phyloP scores from a whole-genome alignment of 768 basidiomycete species.

The Kwoniella newhampshirensis region DNA sequence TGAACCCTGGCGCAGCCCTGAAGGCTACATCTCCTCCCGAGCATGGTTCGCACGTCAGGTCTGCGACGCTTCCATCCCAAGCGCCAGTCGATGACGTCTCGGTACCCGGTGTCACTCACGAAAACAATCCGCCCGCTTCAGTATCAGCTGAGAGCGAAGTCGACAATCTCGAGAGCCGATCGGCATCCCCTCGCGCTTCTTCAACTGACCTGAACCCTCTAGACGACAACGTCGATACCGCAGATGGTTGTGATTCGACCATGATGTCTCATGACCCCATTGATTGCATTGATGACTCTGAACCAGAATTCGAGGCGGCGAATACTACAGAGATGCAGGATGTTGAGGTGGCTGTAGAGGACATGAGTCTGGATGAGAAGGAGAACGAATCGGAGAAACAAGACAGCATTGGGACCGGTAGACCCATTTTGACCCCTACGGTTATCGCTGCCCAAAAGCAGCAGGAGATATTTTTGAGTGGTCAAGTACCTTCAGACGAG shows the following conservation, averaged over 20 bases:
- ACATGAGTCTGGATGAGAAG: slow-evolving; percentile 2
- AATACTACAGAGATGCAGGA: neutral
- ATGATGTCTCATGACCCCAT: slow-evolving; percentile 13
- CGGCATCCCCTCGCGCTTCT: too few species aligned
- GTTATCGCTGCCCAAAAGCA: slow-evolving; percentile 2
- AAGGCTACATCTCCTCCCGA: too few species aligned
- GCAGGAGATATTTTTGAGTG: neutral
- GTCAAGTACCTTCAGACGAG: too few species aligned
- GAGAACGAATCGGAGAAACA: slow-evolving; percentile 7
- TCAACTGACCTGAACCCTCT: neutral
- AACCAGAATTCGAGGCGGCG: neutral
- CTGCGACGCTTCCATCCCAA: too few species aligned
- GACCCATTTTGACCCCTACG: slow-evolving; percentile 10
- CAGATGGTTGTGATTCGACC: neutral
- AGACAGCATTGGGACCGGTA: neutral
- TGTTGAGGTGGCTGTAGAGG: neutral
- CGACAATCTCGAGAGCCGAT: too few species aligned
- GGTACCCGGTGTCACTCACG: too few species aligned
- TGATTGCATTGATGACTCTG: slow-evolving; percentile 17
- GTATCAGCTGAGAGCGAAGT: too few species aligned
- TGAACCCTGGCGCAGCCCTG: slow-evolving; percentile 62
- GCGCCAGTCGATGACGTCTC: too few species aligned
- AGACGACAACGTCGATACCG: too few species aligned
- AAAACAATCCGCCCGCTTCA: too few species aligned
- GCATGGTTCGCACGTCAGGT: too few species aligned